These are phyloP conservation scores for Xerocomus nothofagi DNA, from an alignment of 1,284 basidiomycete species.

Conservation along the genomic window DNA sequence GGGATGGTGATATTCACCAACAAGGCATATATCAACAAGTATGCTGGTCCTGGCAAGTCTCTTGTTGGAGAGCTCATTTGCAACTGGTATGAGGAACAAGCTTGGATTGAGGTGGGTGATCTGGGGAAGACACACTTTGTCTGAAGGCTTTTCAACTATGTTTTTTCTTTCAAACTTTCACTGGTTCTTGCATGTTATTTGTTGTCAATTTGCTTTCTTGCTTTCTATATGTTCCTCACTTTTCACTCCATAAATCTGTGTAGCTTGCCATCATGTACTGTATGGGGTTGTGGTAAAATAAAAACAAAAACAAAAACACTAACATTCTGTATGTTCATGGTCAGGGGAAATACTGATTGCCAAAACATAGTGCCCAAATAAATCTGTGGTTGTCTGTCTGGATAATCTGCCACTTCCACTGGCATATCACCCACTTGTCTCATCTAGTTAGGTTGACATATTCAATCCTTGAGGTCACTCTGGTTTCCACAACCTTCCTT, in stretches of 20 bases:
- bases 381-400: neutral
- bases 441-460: neutral
- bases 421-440: neutral
- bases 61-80: conserved; percentile 28
- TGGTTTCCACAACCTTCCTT: conserved; percentile 5
- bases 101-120: conserved; percentile 31
- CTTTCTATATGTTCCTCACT: conserved; percentile 11
- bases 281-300: conserved; percentile 6
- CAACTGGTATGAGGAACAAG: conserved; percentile 25
- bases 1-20: conserved; percentile 68
- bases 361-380: neutral
- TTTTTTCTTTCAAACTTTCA: neutral
- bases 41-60: conserved; percentile 42
- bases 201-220: conserved; percentile 16
- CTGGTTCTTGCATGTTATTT: conserved; percentile 8
- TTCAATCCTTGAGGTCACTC: neutral
- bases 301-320: neutral
- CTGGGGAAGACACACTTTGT: conserved; percentile 19
- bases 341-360: neutral
- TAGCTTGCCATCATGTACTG: conserved; percentile 14
- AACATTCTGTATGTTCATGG: neutral
- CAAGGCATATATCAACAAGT: conserved; percentile 50
- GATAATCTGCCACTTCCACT: neutral
- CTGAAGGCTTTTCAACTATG: conserved; percentile 1
- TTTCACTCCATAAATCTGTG: neutral